Evolutionary conservation across 352 stramenopile genomes (phyloP).

Genomic region (Phytophthora hibernalis): DNA sequence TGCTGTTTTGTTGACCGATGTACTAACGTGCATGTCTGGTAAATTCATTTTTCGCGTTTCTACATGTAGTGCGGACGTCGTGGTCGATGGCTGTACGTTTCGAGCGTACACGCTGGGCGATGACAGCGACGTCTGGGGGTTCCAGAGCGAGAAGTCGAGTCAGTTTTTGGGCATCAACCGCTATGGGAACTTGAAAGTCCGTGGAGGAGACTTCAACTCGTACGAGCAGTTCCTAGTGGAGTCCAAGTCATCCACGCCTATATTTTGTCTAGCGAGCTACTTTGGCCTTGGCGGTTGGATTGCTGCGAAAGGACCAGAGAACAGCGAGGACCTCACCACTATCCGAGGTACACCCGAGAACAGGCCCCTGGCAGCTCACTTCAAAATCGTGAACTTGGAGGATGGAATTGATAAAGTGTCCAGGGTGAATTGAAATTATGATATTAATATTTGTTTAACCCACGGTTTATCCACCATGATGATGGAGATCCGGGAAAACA

Average conservation of each 20-base stretch:
- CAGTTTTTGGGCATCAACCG: slow-evolving; percentile 78
- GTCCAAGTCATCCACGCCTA: slow-evolving; percentile 48
- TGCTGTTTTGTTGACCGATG: background rate
- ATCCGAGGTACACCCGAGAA: slow-evolving; percentile 73
- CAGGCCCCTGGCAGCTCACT: slow-evolving; percentile 60
- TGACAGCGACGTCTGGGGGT: slow-evolving; percentile 81
- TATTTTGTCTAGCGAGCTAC: slow-evolving; percentile 78
- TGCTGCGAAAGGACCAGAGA: slow-evolving; percentile 21
- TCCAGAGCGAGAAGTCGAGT: slow-evolving; percentile 75
- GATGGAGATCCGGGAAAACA: too few relatives aligned
- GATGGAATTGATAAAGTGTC: slow-evolving; percentile 30
- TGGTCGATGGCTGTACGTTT: slow-evolving; percentile 70
- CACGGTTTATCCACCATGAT: too few relatives aligned
- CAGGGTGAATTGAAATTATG: background rate
- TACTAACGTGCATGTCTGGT: too few relatives aligned
- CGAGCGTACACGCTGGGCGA: slow-evolving; percentile 80
- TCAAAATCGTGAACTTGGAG: slow-evolving; percentile 69
- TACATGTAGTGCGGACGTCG: slow-evolving; percentile 70
- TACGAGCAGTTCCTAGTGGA: slow-evolving; percentile 85
- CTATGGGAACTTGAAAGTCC: slow-evolving; percentile 72
- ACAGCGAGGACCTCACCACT: slow-evolving; percentile 45
- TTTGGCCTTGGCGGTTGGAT: slow-evolving; percentile 81
- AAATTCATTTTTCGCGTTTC: background rate
- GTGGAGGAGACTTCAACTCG: slow-evolving; percentile 62
- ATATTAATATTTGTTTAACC: background rate